Conservation (phyloP, 2,329 filamentous ascomycete genomes). For the Acephala macrosclerotiorum region DNA sequence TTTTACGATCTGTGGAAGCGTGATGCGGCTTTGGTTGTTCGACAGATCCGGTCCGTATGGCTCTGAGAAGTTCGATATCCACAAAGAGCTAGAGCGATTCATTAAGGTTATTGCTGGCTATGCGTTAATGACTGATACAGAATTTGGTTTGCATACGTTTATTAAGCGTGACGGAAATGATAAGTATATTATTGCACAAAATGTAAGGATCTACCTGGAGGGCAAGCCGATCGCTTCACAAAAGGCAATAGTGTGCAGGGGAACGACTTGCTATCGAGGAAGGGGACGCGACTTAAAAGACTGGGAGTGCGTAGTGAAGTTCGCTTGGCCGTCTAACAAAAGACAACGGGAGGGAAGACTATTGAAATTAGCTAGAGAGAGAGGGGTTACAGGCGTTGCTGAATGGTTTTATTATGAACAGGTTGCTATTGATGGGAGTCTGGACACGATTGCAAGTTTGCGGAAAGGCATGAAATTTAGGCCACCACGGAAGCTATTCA, state of each 20-base stretch:
- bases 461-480: constrained; percentile 38
- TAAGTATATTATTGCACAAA: constrained; percentile 31
- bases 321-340: constrained; percentile 44
- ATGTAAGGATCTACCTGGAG: constrained; percentile 32
- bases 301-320: constrained; percentile 42
- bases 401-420: constrained; percentile 38
- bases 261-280: constrained; percentile 33
- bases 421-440: constrained; percentile 36
- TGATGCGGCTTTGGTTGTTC: constrained; percentile 45
- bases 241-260: constrained; percentile 34
- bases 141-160: neutral
- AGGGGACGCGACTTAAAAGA: constrained; percentile 29
- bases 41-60: constrained; percentile 45
- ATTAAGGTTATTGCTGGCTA: constrained; percentile 43
- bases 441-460: constrained; percentile 38
- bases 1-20: constrained; percentile 38
- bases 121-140: constrained; percentile 36
- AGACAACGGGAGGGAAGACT: constrained; percentile 38
- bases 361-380: constrained; percentile 39
- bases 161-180: constrained; percentile 21
- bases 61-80: constrained; percentile 43
- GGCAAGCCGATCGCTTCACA: constrained; percentile 28
- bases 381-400: constrained; percentile 40
- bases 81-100: constrained; percentile 42
- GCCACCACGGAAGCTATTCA: constrained; percentile 30